Percentiles rank a stretch among this genome's conserved stretches.
Evolutionary conservation across 495 filamentous ascomycete species (phyloP).

Genomic region (Annulohypoxylon nitens): DNA sequence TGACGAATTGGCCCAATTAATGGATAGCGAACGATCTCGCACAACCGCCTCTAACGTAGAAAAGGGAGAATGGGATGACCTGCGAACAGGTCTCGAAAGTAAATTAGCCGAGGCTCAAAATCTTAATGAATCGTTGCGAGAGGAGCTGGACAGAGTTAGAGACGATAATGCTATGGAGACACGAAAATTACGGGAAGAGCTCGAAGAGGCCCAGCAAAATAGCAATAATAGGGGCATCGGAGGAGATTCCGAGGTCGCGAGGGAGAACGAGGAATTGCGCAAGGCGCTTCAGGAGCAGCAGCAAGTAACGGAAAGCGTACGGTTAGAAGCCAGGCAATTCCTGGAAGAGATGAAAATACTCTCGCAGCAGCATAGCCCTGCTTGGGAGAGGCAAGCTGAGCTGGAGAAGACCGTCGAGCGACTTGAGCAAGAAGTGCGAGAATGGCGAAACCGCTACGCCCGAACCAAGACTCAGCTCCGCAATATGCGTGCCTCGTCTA

Average conservation of each 20-base stretch:
- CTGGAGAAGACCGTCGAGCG: conserved; percentile 77
- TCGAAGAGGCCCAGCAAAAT: conserved; percentile 66
- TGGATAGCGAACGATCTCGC: conserved; percentile 60
- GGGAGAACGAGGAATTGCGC: conserved; percentile 79
- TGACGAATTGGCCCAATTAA: conserved; percentile 59
- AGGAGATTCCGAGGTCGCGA: conserved; percentile 72
- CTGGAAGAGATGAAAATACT: conserved; percentile 89
- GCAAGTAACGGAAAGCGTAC: conserved; percentile 89
- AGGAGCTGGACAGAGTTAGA: conserved; percentile 80
- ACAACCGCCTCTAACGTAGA: conserved; percentile 64
- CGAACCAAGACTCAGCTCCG: conserved; percentile 87
- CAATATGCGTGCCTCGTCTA: conserved; percentile 81
- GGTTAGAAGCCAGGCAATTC: conserved; percentile 84
- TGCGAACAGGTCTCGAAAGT: conserved; percentile 79
- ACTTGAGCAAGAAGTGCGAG: conserved; percentile 83
- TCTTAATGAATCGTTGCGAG: conserved; percentile 79
- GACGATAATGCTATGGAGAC: conserved; percentile 74
- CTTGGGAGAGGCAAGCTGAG: conserved; percentile 83
- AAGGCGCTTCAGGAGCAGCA: conserved; percentile 77
- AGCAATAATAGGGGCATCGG: conserved; percentile 41
- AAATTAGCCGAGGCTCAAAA: conserved; percentile 83
- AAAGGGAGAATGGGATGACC: conserved; percentile 78
- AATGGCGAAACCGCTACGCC: conserved; percentile 92
- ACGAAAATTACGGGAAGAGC: conserved; percentile 71
- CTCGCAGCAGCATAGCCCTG: conserved; percentile 80